Percentiles rank a stretch among this genome's conserved stretches.
These are phyloP conservation scores for Rhododendron ferrugineum DNA, from an alignment of 148 eudicot genomes.

Conservation along the genomic window DNA sequence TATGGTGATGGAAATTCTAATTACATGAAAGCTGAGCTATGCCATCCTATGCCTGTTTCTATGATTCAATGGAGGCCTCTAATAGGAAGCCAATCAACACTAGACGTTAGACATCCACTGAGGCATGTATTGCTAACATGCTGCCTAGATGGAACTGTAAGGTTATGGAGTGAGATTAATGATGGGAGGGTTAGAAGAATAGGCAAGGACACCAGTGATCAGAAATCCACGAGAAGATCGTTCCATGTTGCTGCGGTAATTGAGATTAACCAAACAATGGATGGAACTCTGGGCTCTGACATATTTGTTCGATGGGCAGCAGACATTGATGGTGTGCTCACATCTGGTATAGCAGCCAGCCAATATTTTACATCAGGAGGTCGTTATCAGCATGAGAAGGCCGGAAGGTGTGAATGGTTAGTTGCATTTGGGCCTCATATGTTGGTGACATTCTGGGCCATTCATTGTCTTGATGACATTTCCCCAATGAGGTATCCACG, in stretches of 20 bases:
- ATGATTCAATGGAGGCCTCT: slow-evolving; percentile 93
- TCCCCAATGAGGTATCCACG: slow-evolving; percentile 78
- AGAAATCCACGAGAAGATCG: slow-evolving; percentile 34
- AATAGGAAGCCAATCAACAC: slow-evolving; percentile 31
- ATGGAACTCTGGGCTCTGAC: slow-evolving; percentile 65
- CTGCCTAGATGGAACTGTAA: slow-evolving; percentile 83
- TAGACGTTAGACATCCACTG: slow-evolving; percentile 26
- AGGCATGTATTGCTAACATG: slow-evolving; percentile 68
- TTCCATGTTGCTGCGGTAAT: slow-evolving; percentile 70
- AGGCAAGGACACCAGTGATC: slow-evolving; percentile 50
- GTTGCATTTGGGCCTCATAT: slow-evolving; percentile 70
- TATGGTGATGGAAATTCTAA: slow-evolving; percentile 45
- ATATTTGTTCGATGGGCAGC: slow-evolving; percentile 71
- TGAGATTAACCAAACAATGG: slow-evolving; percentile 65
- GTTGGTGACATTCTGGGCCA: slow-evolving; percentile 67
- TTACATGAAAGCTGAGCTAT: slow-evolving; percentile 44
- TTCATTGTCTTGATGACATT: slow-evolving; percentile 91
- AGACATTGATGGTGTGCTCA: slow-evolving; percentile 49
- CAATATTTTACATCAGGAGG: slow-evolving; percentile 32
- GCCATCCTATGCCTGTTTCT: slow-evolving; percentile 76
- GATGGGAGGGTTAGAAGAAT: slow-evolving; percentile 55
- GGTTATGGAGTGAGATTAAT: slow-evolving; percentile 90
- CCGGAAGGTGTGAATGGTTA: slow-evolving; percentile 90
- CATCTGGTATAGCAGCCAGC: slow-evolving; percentile 28
- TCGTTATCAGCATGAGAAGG: slow-evolving; percentile 33